Evolutionary conservation across 75 land plant genomes (phyloP).

Genomic region (Selaginella tamariscina): DNA sequence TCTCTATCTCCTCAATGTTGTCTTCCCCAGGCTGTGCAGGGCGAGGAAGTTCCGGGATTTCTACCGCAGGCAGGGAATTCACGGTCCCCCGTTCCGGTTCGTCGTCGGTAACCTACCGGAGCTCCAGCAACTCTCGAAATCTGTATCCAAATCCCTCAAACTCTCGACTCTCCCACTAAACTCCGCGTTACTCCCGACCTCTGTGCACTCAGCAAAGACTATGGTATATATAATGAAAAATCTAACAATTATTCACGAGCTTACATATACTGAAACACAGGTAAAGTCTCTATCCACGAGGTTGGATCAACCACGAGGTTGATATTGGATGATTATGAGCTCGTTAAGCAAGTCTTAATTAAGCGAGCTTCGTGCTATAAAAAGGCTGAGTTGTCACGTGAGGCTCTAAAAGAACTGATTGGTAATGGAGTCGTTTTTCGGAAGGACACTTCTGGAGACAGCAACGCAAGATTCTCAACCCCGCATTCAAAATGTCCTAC

Average conservation of each 20-base stretch:
- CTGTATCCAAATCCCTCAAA: not conserved
- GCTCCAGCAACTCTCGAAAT: not conserved
- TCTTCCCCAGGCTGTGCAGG: not conserved
- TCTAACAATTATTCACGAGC: not conserved
- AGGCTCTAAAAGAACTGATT: not conserved
- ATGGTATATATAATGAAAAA: no score
- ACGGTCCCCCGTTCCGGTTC: not conserved
- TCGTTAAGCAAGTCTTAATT: not conserved
- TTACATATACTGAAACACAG: not conserved
- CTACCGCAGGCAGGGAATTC: slow-evolving; percentile 3
- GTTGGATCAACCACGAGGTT: not conserved
- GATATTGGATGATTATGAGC: not conserved
- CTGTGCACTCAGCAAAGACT: not conserved
- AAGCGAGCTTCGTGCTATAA: not conserved
- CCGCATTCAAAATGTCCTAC: slow-evolving; percentile 2
- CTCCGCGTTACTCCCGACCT: slow-evolving; percentile 1
- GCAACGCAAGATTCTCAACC: slow-evolving; percentile 5
- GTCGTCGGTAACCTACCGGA: slow-evolving; percentile 8
- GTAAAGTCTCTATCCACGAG: slow-evolving; percentile 1
- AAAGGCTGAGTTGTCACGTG: slow-evolving; percentile 1
- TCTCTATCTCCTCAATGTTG: no score
- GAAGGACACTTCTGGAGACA: slow-evolving; percentile 8
- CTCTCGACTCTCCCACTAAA: not conserved
- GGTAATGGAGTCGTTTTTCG: not conserved
- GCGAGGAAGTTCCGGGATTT: not conserved